Conservation (phyloP, 805 yeast genomes). For the Saturnispora ahearnii region DNA sequence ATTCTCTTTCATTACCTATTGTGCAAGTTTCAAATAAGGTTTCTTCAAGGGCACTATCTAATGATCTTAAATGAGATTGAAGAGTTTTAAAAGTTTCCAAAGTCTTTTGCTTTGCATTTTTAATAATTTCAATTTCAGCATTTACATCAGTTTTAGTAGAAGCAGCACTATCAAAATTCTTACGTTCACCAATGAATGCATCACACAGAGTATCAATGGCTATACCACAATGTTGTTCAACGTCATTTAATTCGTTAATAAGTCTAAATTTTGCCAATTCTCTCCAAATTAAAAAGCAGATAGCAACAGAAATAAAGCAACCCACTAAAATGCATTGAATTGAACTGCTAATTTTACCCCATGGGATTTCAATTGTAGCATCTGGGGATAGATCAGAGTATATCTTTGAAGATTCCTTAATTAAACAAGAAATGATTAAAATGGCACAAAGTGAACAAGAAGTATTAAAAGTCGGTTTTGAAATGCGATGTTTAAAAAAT, state of each 20-base stretch:
- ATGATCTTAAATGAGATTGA: conserved; percentile 30
- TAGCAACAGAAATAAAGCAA: conserved; percentile 44
- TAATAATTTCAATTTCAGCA: neutral
- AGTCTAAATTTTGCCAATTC: conserved; percentile 8
- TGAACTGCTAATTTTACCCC: conserved; percentile 43
- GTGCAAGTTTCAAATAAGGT: conserved; percentile 51
- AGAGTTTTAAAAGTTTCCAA: conserved; percentile 27
- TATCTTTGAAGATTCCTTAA: conserved; percentile 57
- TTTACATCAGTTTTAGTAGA: neutral
- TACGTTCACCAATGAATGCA: conserved; percentile 30
- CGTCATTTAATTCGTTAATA: neutral
- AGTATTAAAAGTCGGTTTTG: conserved; percentile 64
- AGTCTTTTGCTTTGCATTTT: conserved; percentile 12
- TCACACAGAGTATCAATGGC: conserved; percentile 31
- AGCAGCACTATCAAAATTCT: conserved; percentile 38
- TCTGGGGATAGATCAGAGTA: conserved; percentile 31
- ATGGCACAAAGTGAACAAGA: conserved; percentile 75
- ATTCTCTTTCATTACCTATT: conserved; percentile 49
- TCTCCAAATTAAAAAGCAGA: conserved; percentile 52
- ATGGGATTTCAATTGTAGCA: conserved; percentile 39
- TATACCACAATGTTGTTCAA: conserved; percentile 41
- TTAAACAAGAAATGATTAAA: conserved; percentile 57
- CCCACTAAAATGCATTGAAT: conserved; percentile 54
- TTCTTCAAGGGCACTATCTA: conserved; percentile 43
- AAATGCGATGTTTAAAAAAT: conserved; percentile 57